Conservation (phyloP, 495 filamentous ascomycete genomes). For the Aspergillus baeticus region DNA sequence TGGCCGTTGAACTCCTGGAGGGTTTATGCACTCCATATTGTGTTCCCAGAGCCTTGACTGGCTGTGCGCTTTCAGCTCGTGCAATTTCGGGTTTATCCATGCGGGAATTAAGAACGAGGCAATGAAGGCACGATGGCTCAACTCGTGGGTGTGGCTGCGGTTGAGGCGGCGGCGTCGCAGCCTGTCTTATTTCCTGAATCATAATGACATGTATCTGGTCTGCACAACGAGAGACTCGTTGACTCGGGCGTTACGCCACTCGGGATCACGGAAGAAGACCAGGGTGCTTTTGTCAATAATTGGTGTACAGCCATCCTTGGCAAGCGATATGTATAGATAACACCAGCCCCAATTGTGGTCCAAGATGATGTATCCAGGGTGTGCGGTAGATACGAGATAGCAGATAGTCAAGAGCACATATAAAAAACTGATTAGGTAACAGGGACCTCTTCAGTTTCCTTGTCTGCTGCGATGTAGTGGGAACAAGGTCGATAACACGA, state of each 20-base stretch:
- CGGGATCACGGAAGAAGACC: not conserved
- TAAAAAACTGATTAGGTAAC: not conserved
- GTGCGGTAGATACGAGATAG: not conserved
- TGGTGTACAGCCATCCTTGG: constrained; percentile 7
- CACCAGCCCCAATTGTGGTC: not conserved
- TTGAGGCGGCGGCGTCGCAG: not conserved
- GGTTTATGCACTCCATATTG: too few species aligned
- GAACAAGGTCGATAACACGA: not conserved
- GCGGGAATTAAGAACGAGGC: not conserved
- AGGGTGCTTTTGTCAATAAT: not conserved
- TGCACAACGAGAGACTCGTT: not conserved
- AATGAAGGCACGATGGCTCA: not conserved
- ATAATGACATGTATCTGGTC: not conserved
- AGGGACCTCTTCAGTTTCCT: not conserved
- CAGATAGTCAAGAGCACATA: not conserved
- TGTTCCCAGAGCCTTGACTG: too few species aligned
- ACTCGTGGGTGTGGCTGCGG: constrained; percentile 3
- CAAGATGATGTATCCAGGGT: constrained; percentile 3
- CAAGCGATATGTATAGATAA: constrained; percentile 7
- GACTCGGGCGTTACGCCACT: not conserved
- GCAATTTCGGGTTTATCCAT: not conserved
- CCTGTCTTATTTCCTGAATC: not conserved
- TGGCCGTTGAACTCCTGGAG: not conserved
- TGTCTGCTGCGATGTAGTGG: not conserved
- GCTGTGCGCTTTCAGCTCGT: too few species aligned